These are phyloP conservation scores for Lactarius pseudohatsudake DNA, from an alignment of 768 basidiomycete genomes.

Conservation along the genomic window DNA sequence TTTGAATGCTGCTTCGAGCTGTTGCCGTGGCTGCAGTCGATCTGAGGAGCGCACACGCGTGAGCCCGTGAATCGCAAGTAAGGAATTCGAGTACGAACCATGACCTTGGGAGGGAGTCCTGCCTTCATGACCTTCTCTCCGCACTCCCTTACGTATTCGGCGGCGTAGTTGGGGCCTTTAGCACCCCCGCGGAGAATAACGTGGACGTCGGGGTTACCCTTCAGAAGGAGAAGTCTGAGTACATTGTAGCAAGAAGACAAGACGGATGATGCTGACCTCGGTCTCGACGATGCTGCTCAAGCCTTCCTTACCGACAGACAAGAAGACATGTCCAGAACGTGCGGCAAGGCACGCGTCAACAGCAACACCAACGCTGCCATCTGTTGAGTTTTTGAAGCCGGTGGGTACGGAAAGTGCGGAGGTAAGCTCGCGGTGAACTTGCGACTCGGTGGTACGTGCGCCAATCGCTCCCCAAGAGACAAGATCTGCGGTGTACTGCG, in stretches of 20 bases:
- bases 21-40: constrained; percentile 97
- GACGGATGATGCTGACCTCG: constrained; percentile 45
- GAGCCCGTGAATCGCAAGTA: neutral
- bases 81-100: constrained; percentile 53
- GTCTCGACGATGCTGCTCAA: constrained; percentile 95
- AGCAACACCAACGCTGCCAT: constrained; percentile 88
- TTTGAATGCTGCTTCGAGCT: constrained; percentile 87
- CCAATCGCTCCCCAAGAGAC: constrained; percentile 97
- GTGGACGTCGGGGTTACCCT: constrained; percentile 92
- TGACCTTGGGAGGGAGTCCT: constrained; percentile 74
- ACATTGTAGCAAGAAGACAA: neutral
- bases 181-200: constrained; percentile 91
- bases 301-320: constrained; percentile 96
- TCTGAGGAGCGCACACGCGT: constrained; percentile 44
- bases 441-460: constrained; percentile 88
- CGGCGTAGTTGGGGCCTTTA: constrained; percentile 85
- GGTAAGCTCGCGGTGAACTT: constrained; percentile 87
- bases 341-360: constrained; percentile 96
- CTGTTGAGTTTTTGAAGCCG: constrained; percentile 98
- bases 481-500: constrained; percentile 92
- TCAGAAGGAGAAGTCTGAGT: neutral
- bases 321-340: constrained; percentile 87
- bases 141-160: constrained; percentile 75
- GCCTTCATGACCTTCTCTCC: constrained; percentile 77
- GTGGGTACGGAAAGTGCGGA: constrained; percentile 92